Base-by-base conservation (phyloP, 805 yeast species). In the Lipomyces sp. region DNA sequence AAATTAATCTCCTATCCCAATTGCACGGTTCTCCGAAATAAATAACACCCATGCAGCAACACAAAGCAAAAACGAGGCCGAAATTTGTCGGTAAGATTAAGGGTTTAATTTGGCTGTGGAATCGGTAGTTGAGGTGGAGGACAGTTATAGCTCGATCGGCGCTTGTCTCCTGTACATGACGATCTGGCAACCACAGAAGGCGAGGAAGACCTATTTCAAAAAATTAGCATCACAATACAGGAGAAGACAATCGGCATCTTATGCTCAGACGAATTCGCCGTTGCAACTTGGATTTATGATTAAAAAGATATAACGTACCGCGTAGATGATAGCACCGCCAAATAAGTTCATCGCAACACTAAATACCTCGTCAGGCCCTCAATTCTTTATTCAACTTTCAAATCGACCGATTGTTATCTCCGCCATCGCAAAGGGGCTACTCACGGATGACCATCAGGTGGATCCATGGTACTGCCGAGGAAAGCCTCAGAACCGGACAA, bases 381-480 rank as follows among this genome's bases (percentile, higher is more conserved):
- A 15, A 10, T 24, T 15, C n/a, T 42, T 42, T 15, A 15, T 42
- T 42, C 48, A 42, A 15, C 5, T 0, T n/a, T 42, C 54, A 8
- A 24, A 13, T 55, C 50, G 18, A 18, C 24, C 4, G 10, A 42
- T 42, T 24, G 24, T 24, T 4, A 42, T 42, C 48, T 42, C 48
- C 48, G 29, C 7, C 8, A 5, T 42, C n/a, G 4, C 11, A 15
- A 4, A 15, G 30, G 63, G 33, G 24, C 34, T 57, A 80, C 83
- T 75, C 73, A 80, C 84, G 95, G 97, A 69, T 87, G 86, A 15
- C 98, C 98, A 76, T 95, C 95, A 72, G 85, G 90, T 13, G 99
- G 99, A 76, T 93, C 97, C 72, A 83, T 87, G 67, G 87, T 86
- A 51, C 97, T 90, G 3, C 99, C 99, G 81, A 92, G 88, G 90